Evolutionary conservation across 768 basidiomycete species (phyloP).

Genomic region (Brasilioporus rufonigricans): DNA sequence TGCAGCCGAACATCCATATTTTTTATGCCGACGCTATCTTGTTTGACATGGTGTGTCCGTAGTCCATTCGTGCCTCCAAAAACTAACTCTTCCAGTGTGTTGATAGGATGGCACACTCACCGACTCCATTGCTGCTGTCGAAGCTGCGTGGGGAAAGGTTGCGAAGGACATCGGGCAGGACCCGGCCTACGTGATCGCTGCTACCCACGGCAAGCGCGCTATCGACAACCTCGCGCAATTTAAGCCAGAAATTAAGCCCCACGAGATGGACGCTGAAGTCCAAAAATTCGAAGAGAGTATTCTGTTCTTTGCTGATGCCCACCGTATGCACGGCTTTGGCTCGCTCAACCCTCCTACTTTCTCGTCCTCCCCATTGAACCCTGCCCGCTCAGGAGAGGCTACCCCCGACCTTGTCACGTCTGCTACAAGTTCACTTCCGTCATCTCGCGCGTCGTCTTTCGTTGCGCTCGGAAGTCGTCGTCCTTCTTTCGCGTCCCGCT

Average conservation of each 20-base stretch:
- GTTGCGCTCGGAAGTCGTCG: slow-evolving; percentile 36
- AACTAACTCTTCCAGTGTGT: slow-evolving; percentile 27
- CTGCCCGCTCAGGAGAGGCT: slow-evolving; percentile 32
- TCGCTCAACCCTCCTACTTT: slow-evolving; percentile 27
- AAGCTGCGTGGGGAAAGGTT: slow-evolving; percentile 74
- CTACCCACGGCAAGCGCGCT: slow-evolving; percentile 78
- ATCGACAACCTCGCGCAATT: slow-evolving; percentile 68
- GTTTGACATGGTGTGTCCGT: slow-evolving; percentile 60
- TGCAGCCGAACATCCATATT: slow-evolving; percentile 27
- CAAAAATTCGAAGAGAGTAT: slow-evolving; percentile 63
- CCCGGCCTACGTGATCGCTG: slow-evolving; percentile 63
- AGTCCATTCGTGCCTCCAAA: slow-evolving; percentile 2
- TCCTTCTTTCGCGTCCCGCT: slow-evolving; percentile 45
- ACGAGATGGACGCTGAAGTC: slow-evolving; percentile 59
- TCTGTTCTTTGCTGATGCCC: slow-evolving; percentile 65
- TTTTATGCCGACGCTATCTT: slow-evolving; percentile 59
- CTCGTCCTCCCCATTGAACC: slow-evolving; percentile 9
- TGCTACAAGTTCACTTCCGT: slow-evolving; percentile 38
- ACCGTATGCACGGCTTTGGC: slow-evolving; percentile 41
- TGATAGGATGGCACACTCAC: slow-evolving; percentile 66
- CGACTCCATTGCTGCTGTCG: slow-evolving; percentile 70
- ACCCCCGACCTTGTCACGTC: slow-evolving; percentile 42
- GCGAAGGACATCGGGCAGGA: slow-evolving; percentile 68
- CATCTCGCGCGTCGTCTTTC: slow-evolving; percentile 45
- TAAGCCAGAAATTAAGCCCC: slow-evolving; percentile 51